Percentiles rank a stretch among this genome's conserved stretches.
Evolutionary conservation across 75 land plant species (phyloP).

Genomic region (Pseudotsuga menziesii): DNA sequence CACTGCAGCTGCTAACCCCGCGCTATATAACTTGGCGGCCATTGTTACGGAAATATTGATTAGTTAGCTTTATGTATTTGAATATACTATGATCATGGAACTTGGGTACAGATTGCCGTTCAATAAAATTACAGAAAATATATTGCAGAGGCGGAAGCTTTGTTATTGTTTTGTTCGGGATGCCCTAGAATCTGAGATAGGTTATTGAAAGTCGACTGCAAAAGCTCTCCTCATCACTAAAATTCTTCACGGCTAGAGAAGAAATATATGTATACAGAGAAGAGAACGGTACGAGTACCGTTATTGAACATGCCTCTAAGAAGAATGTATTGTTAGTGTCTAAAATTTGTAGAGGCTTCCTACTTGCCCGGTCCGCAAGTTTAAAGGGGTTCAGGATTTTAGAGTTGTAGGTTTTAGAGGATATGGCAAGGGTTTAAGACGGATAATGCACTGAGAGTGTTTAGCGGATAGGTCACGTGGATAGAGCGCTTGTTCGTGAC

Average conservation of each 20-base stretch:
- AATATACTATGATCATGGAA: not conserved
- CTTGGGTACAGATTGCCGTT: not conserved
- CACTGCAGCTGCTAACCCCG: constrained; percentile 15
- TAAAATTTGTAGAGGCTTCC: no score
- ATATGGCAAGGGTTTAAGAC: no score
- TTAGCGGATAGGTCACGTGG: no score
- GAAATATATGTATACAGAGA: not conserved
- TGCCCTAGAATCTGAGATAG: no score
- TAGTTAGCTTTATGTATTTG: not conserved
- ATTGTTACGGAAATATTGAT: not conserved
- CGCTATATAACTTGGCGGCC: constrained; percentile 1
- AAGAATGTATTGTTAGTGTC: not conserved
- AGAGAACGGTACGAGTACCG: not conserved
- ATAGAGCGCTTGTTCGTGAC: no score
- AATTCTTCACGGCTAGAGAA: not conserved
- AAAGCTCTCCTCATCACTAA: not conserved
- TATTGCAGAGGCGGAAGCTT: not conserved
- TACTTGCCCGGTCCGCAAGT: not conserved
- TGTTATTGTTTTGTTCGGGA: not conserved
- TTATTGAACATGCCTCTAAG: not conserved
- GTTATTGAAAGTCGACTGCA: not conserved
- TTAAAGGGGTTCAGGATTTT: not conserved
- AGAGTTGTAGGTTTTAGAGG: not conserved
- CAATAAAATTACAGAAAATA: not conserved
- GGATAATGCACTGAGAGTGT: no score